phyloP scores from a whole-genome alignment of 495 filamentous ascomycete species.

The Annulohypoxylon stygium region DNA sequence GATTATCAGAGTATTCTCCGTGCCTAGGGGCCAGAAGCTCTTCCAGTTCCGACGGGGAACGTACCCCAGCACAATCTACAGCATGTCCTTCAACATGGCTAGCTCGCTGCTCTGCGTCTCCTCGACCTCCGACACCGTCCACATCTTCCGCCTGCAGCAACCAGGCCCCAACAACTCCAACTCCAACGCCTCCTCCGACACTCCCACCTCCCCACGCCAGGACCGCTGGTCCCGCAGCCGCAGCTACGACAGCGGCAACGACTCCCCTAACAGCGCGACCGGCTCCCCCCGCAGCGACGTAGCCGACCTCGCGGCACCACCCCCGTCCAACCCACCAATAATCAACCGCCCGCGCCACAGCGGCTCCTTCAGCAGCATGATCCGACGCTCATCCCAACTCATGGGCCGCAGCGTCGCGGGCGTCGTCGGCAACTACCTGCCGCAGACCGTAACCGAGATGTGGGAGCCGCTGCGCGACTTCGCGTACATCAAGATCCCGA shows the following conservation, averaged over 20 bases:
- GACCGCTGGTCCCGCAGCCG: slow-evolving; percentile 62
- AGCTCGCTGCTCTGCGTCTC: slow-evolving; percentile 95
- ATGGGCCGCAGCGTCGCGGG: slow-evolving; percentile 92
- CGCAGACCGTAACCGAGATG: slow-evolving; percentile 92
- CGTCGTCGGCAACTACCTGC: slow-evolving; percentile 90
- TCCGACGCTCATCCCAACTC: slow-evolving; percentile 95
- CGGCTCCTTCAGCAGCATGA: slow-evolving; percentile 84
- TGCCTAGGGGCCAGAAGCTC: slow-evolving; percentile 89
- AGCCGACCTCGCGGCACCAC: slow-evolving; percentile 53
- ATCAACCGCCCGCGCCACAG: slow-evolving; percentile 62
- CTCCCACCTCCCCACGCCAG: slow-evolving; percentile 55
- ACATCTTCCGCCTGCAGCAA: slow-evolving; percentile 83
- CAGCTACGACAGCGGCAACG: slow-evolving; percentile 63
- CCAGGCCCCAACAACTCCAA: slow-evolving; percentile 40
- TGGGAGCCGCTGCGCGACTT: slow-evolving; percentile 97
- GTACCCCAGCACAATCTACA: slow-evolving; percentile 93
- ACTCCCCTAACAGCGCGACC: slow-evolving; percentile 58
- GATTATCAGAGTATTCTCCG: slow-evolving; percentile 93
- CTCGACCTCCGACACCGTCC: slow-evolving; percentile 96
- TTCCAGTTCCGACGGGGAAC: slow-evolving; percentile 96
- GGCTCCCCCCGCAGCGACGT: slow-evolving; percentile 61
- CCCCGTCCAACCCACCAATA: slow-evolving; percentile 58
- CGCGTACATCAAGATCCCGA: slow-evolving; percentile 95
- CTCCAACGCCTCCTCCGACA: slow-evolving; percentile 45
- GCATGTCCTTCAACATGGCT: slow-evolving; percentile 98